Conservation (phyloP, 2,329 filamentous ascomycete species). For the Teratosphaeria gauchensis region DNA sequence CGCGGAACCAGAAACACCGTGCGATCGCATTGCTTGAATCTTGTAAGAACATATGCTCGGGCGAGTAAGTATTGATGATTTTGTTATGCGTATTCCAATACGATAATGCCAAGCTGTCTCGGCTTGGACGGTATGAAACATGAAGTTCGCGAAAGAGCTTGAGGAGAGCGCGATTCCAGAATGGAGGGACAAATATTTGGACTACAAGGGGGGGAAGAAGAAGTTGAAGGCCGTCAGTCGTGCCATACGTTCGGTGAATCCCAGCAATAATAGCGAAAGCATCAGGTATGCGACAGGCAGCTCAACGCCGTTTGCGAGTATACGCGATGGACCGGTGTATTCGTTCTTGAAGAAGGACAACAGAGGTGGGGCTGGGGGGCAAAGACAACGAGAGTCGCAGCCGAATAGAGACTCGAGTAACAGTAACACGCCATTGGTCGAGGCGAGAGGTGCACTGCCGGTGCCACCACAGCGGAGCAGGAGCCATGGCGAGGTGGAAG, state of each 20-base stretch:
- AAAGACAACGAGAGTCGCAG: background rate
- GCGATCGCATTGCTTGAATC: background rate
- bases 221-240: conserved; percentile 73
- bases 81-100: background rate
- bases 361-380: background rate
- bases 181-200: conserved; percentile 16
- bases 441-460: background rate
- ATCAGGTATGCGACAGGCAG: conserved; percentile 11
- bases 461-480: background rate
- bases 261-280: conserved; percentile 27
- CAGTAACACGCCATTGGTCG: conserved; percentile 2
- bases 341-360: conserved; percentile 28
- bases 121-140: conserved; percentile 1
- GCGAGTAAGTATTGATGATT: background rate
- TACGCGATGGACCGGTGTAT: conserved; percentile 30
- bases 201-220: conserved; percentile 65
- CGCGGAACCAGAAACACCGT: background rate
- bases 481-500: background rate
- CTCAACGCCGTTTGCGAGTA: conserved; percentile 17
- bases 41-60: background rate
- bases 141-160: conserved; percentile 22
- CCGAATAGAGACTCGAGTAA: conserved; percentile 9
- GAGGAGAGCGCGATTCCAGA: conserved; percentile 10
- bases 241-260: conserved; percentile 55
- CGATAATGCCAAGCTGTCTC: background rate